A percentile compares a stretch with the other conserved stretches of the same genome.
phyloP scores from a whole-genome alignment of 1,284 basidiomycete genomes.

The Cutaneotrichosporon curvatum region DNA sequence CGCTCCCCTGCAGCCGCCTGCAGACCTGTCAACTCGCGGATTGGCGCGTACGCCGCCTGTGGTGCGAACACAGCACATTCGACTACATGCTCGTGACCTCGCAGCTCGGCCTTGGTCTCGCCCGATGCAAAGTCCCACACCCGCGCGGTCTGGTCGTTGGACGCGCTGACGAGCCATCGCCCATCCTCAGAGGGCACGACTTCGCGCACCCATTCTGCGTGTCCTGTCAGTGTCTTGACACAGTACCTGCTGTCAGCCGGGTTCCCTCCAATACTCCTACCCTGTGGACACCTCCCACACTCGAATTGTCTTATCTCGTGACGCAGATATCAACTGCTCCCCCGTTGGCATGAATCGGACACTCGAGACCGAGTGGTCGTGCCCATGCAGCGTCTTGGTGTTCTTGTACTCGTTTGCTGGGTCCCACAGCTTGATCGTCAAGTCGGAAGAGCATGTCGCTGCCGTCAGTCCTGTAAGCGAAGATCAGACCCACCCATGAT shows the following conservation, averaged over 20 bases:
- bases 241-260: constrained; percentile 49
- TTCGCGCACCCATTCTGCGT: constrained; percentile 65
- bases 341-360: constrained; percentile 79
- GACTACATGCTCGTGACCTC: constrained; percentile 82
- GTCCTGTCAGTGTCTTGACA: constrained; percentile 56
- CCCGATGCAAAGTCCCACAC: constrained; percentile 72
- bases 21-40: constrained; percentile 65
- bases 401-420: constrained; percentile 82
- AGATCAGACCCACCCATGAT: constrained; percentile 57
- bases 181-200: constrained; percentile 68
- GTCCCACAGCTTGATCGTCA: constrained; percentile 89
- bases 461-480: constrained; percentile 1
- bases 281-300: constrained; percentile 80
- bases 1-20: constrained; percentile 30
- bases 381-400: constrained; percentile 74
- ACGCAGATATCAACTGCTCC: constrained; percentile 72
- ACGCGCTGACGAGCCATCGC: constrained; percentile 65
- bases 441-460: constrained; percentile 84
- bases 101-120: constrained; percentile 70
- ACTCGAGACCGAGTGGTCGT: constrained; percentile 82
- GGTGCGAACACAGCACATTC: constrained; percentile 80
- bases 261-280: constrained; percentile 47
- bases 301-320: constrained; percentile 76
- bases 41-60: constrained; percentile 60
- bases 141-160: constrained; percentile 78